Percentiles rank a stretch among this genome's conserved stretches.
Conservation (phyloP, 1,284 basidiomycete species). For the Cryptococcus sp. region DNA sequence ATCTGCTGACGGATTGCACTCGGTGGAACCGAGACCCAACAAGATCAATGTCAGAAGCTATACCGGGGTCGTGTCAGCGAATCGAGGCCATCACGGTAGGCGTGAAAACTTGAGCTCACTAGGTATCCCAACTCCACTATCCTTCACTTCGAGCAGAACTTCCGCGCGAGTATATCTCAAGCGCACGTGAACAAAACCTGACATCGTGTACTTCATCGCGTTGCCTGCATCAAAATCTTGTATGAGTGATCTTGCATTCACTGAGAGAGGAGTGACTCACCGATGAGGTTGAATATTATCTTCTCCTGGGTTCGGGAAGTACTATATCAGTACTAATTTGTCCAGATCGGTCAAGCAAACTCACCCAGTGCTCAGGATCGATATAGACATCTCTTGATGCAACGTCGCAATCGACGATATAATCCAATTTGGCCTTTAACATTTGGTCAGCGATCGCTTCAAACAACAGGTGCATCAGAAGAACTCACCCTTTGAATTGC, state of each 20-base stretch:
- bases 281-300: conserved; percentile 52
- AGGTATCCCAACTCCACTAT: conserved; percentile 56
- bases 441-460: not conserved
- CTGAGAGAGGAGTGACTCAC: conserved; percentile 5
- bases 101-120: conserved; percentile 3
- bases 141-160: conserved; percentile 44
- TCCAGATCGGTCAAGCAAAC: conserved; percentile 1
- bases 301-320: conserved; percentile 44
- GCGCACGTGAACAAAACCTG: conserved; percentile 34
- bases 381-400: conserved; percentile 43
- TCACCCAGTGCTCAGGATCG: conserved; percentile 51
- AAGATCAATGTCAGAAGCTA: conserved; percentile 37
- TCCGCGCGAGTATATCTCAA: conserved; percentile 30
- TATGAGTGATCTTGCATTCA: no score
- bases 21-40: conserved; percentile 53
- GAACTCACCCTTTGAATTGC: conserved; percentile 33
- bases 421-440: conserved; percentile 39
- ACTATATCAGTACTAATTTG: not conserved
- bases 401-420: conserved; percentile 49
- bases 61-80: not conserved
- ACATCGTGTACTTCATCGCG: conserved; percentile 49
- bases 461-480: not conserved
- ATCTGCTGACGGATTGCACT: conserved; percentile 44
- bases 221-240: conserved; percentile 30
- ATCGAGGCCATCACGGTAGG: not conserved